phyloP scores from a whole-genome alignment of 2,329 filamentous ascomycete genomes.

The Pseudogymnoascus sp. region DNA sequence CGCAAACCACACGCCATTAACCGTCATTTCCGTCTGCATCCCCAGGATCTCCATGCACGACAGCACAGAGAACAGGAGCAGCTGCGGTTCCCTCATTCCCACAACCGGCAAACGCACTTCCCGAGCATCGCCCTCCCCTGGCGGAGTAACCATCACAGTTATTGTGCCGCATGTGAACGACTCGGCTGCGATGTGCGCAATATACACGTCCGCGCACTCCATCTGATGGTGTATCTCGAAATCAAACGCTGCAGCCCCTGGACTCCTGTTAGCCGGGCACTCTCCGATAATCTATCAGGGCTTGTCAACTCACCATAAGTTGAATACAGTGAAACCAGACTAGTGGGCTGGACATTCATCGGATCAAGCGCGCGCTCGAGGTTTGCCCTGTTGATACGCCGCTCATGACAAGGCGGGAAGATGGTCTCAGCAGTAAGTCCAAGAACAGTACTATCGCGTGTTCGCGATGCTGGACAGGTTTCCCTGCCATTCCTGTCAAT shows the following conservation, averaged over 20 bases:
- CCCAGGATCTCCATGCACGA: not conserved
- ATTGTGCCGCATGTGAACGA: not conserved
- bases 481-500: not conserved
- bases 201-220: not conserved
- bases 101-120: not conserved
- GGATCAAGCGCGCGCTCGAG: not conserved
- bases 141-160: not conserved
- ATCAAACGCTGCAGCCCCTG: not conserved
- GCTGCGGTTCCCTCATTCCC: not conserved
- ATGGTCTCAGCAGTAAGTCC: not conserved
- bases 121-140: not conserved
- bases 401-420: not conserved
- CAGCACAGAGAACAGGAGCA: not conserved
- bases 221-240: not conserved
- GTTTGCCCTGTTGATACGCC: not conserved
- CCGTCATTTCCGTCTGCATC: not conserved
- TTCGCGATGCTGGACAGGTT: not conserved
- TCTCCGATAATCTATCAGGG: not conserved
- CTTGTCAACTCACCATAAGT: not conserved
- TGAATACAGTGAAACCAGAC: not conserved
- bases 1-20: not conserved
- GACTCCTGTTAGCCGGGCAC: not conserved
- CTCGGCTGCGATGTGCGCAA: not conserved
- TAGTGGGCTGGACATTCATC: not conserved
- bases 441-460: not conserved